These are phyloP conservation scores for Nissolia schottii DNA, from an alignment of 306 rosid genomes.

Conservation along the genomic window DNA sequence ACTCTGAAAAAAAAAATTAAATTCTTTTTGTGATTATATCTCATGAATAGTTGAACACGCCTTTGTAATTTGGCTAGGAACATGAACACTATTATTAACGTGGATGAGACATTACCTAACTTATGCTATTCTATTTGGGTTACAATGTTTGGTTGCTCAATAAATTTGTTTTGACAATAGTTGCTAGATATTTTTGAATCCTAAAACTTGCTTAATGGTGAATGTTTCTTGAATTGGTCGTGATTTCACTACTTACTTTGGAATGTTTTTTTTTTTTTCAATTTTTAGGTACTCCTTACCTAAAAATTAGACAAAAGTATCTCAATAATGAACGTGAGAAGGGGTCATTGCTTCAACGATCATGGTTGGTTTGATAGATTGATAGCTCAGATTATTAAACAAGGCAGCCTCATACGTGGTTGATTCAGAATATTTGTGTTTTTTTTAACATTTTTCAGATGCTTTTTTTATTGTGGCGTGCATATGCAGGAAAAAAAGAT, in stretches of 20 bases:
- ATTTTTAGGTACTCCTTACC: background rate
- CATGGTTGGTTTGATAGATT: background rate
- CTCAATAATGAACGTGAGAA: background rate
- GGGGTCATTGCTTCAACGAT: background rate
- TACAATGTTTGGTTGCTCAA: too few relatives aligned
- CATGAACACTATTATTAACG: background rate
- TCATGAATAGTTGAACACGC: too few relatives aligned
- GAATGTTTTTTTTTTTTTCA: background rate
- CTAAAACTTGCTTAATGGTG: too few relatives aligned
- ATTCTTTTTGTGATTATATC: too few relatives aligned
- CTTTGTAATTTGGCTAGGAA: background rate
- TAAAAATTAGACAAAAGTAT: background rate
- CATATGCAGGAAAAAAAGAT: conserved; percentile 13
- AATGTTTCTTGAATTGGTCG: background rate
- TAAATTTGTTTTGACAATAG: too few relatives aligned
- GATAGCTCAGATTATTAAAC: background rate
- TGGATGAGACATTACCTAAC: too few relatives aligned
- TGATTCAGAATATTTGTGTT: background rate
- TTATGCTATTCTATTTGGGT: too few relatives aligned
- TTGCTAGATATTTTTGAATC: too few relatives aligned
- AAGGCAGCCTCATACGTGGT: background rate
- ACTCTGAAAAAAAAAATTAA: too few relatives aligned
- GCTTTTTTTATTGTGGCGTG: conserved; percentile 21
- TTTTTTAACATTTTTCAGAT: background rate
- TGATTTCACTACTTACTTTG: background rate